Evolutionary conservation across 2,329 filamentous ascomycete species (phyloP).

Genomic region (Arthrobotrys entomopaga): DNA sequence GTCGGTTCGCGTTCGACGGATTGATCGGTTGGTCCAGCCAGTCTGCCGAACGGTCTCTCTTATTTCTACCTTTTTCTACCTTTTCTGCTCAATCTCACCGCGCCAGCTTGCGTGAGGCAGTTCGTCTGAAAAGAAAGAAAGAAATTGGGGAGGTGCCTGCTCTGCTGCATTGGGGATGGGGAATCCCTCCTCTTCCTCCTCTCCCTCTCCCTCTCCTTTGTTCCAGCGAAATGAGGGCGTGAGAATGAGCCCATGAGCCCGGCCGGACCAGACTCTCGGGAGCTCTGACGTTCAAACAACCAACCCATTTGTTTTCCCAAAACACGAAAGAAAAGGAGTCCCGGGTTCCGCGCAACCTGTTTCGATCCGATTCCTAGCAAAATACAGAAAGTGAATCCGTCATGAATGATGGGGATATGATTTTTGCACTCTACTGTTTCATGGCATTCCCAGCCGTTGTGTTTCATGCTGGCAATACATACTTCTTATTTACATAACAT

Average conservation of each 20-base stretch:
- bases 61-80: conserved; percentile 17
- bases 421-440: conserved; percentile 11
- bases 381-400: conserved; percentile 2
- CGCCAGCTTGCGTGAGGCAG: too few species aligned
- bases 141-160: too few species aligned
- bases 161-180: too few species aligned
- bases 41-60: not conserved
- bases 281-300: conserved; percentile 8
- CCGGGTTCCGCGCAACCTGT: conserved; percentile 45
- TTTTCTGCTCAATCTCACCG: too few species aligned
- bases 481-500: too few species aligned
- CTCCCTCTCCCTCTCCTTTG: conserved; percentile 12
- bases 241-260: conserved; percentile 43
- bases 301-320: conserved; percentile 7
- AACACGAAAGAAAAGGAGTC: conserved; percentile 47
- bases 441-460: conserved; percentile 30
- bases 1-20: not conserved
- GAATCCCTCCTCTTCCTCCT: conserved; percentile 1
- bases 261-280: conserved; percentile 49
- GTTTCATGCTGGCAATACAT: conserved; percentile 23
- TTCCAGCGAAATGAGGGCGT: conserved; percentile 51
- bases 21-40: not conserved
- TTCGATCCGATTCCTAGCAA: conserved; percentile 17
- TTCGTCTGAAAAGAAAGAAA: too few species aligned
- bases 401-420: too few species aligned